Conservation (phyloP, 2,329 filamentous ascomycete genomes). For the Mycogone perniciosa region DNA sequence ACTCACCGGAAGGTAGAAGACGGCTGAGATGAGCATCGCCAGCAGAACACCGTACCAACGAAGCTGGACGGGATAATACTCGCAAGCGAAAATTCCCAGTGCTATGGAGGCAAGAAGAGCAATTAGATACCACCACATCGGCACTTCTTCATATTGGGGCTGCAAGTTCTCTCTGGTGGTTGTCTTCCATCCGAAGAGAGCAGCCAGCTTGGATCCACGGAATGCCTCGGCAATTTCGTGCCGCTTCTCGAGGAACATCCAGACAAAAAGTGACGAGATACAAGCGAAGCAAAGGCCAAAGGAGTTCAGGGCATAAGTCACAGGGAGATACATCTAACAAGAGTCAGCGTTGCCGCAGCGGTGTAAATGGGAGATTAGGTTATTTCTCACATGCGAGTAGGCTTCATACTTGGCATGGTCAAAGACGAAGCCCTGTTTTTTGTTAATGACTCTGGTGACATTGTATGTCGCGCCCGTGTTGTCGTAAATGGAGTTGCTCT, state of each 20-base stretch:
- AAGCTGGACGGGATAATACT: conserved; percentile 26
- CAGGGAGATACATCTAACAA: conserved; percentile 36
- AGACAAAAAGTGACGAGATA: conserved; percentile 33
- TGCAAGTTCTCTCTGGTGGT: conserved; percentile 10
- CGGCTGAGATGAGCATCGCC: conserved; percentile 21
- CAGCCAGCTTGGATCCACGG: neutral
- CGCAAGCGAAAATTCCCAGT: conserved; percentile 24
- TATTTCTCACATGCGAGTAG: conserved; percentile 41
- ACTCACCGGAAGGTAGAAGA: conserved; percentile 25
- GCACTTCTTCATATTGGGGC: conserved; percentile 16
- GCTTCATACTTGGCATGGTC: conserved; percentile 41
- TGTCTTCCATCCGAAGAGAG: neutral
- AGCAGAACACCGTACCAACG: conserved; percentile 28
- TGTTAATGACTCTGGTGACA: conserved; percentile 40
- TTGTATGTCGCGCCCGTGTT: conserved; percentile 45
- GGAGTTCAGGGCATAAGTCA: conserved; percentile 38
- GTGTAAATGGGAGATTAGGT: neutral
- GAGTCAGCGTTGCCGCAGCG: neutral
- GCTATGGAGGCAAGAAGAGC: conserved; percentile 18
- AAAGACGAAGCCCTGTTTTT: conserved; percentile 34
- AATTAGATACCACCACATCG: conserved; percentile 22
- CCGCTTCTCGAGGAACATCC: conserved; percentile 26
- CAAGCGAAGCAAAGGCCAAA: conserved; percentile 49
- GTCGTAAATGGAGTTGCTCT: conserved; percentile 47
- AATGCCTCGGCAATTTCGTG: conserved; percentile 16